phyloP scores from a whole-genome alignment of 352 stramenopile species.

The Chrysophaeum taylorii region DNA sequence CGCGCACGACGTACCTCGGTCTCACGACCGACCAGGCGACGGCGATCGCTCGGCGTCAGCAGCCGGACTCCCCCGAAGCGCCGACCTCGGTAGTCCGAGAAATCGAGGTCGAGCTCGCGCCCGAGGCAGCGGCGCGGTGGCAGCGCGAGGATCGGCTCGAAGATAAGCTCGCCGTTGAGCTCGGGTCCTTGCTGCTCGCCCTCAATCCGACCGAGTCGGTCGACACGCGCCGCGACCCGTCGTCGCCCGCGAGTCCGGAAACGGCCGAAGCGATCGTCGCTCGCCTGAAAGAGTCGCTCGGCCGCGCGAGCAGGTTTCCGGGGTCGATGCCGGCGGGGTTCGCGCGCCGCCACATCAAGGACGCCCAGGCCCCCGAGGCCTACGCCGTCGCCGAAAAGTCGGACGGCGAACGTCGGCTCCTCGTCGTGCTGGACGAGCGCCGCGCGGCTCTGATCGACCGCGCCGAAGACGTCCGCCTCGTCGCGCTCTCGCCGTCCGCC shows the following conservation, averaged over 20 bases:
- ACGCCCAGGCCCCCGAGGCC: neutral
- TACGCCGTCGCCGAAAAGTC: constrained; percentile 6
- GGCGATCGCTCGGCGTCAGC: neutral
- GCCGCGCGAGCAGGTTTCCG: neutral
- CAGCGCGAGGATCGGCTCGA: neutral
- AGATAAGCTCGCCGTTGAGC: neutral
- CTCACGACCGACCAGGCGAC: neutral
- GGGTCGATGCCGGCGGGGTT: constrained; percentile 1
- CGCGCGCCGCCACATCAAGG: neutral
- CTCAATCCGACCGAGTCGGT: neutral
- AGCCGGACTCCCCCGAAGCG: neutral
- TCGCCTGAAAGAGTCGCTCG: neutral
- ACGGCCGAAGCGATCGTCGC: neutral
- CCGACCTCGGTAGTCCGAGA: neutral
- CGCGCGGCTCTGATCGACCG: neutral
- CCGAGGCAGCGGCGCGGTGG: neutral
- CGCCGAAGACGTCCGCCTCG: neutral
- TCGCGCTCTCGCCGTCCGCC: neutral
- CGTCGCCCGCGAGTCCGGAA: neutral
- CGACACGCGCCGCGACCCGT: neutral
- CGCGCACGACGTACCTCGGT: neutral
- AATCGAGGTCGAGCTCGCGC: neutral
- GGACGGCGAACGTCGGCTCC: constrained; percentile 4
- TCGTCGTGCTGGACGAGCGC: neutral
- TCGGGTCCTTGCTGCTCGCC: neutral